Conservation (phyloP, 495 filamentous ascomycete species). For the Penicillium crystallinum region DNA sequence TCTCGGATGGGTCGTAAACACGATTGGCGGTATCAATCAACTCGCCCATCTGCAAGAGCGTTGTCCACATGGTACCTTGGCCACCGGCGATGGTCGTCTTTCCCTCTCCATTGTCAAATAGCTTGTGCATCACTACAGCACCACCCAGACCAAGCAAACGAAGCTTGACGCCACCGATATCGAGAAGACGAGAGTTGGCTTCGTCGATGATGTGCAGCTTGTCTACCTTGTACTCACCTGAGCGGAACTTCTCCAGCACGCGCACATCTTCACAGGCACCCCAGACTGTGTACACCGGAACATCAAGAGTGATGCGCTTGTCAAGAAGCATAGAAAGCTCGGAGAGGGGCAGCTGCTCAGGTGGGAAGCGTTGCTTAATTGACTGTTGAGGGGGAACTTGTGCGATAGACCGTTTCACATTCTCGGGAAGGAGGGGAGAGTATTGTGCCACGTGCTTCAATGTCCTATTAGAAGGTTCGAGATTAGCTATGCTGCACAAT, state of each 20-base stretch:
- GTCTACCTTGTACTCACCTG: slow-evolving; percentile 94
- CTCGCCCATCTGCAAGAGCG: slow-evolving; percentile 96
- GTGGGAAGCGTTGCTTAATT: slow-evolving; percentile 76
- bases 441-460: slow-evolving; percentile 98
- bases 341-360: slow-evolving; percentile 84
- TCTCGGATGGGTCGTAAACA: slow-evolving; percentile 97
- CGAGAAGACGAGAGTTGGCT: slow-evolving; percentile 87
- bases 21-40: slow-evolving; percentile 96
- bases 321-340: slow-evolving; percentile 89
- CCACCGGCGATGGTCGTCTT: slow-evolving; percentile 97
- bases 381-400: slow-evolving; percentile 53
- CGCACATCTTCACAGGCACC: slow-evolving; percentile 98
- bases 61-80: slow-evolving; percentile 99
- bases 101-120: slow-evolving; percentile 98
- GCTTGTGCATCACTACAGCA: slow-evolving; percentile 99
- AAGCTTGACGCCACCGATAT: slow-evolving; percentile 93
- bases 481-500: slow-evolving; percentile 15
- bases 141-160: slow-evolving; percentile 91
- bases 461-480: slow-evolving; percentile 55
- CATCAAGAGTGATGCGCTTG: slow-evolving; percentile 80
- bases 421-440: slow-evolving; percentile 85
- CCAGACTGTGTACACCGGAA: slow-evolving; percentile 99
- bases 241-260: slow-evolving; percentile 95
- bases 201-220: slow-evolving; percentile 99
- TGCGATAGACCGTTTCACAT: slow-evolving; percentile 80